phyloP scores from a whole-genome alignment of 257 asterid species.

The Ocimum tenuiflorum region DNA sequence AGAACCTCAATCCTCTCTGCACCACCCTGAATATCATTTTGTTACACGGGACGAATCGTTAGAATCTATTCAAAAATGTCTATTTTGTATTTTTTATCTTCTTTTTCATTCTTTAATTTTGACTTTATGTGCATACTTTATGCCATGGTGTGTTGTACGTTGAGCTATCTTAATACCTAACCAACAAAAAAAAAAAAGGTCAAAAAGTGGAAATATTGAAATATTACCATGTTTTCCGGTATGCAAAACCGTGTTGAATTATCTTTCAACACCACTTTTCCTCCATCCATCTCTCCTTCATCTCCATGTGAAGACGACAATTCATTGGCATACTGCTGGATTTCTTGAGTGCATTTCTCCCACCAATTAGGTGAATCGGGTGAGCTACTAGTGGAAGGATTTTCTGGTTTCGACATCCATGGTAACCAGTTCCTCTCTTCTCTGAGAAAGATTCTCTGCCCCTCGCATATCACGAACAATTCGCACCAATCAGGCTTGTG shows the following conservation, averaged over 20 bases:
- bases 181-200: not conserved
- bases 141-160: no score
- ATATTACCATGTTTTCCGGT: slow-evolving; percentile 40
- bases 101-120: no score
- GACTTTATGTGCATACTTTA: no score
- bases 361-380: slow-evolving; percentile 27
- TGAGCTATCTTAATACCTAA: no score
- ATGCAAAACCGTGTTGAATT: no score
- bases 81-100: no score
- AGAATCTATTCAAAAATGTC: no score
- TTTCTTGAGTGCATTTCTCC: slow-evolving; percentile 38
- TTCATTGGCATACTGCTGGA: slow-evolving; percentile 36
- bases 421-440: slow-evolving; percentile 55
- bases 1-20: slow-evolving; percentile 34
- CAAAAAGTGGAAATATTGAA: not conserved
- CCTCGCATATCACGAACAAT: slow-evolving; percentile 41
- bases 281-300: slow-evolving; percentile 22
- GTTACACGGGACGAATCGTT: not conserved
- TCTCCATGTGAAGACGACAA: slow-evolving; percentile 29
- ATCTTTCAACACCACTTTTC: slow-evolving; percentile 11
- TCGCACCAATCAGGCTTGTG: slow-evolving; percentile 58
- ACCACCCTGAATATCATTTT: slow-evolving; percentile 23
- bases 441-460: slow-evolving; percentile 40
- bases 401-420: slow-evolving; percentile 35
- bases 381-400: slow-evolving; percentile 2